These are phyloP conservation scores for Trametes sp. DNA, from an alignment of 1,284 basidiomycete species.

Conservation along the genomic window DNA sequence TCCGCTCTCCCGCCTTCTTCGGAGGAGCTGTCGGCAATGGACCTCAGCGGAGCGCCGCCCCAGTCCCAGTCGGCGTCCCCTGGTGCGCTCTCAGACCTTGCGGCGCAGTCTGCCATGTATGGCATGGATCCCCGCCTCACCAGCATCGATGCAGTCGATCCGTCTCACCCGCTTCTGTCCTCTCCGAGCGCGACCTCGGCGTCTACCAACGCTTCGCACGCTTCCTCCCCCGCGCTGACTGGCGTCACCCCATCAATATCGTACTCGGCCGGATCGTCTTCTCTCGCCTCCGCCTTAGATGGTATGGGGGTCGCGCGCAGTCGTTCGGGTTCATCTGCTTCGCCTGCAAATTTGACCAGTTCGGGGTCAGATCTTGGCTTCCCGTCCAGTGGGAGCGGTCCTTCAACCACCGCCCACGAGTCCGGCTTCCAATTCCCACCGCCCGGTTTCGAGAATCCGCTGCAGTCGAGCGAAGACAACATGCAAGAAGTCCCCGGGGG, in stretches of 20 bases:
- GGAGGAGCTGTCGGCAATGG: slow-evolving; percentile 49
- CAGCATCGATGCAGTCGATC: slow-evolving; percentile 39
- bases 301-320: slow-evolving; percentile 41
- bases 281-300: slow-evolving; percentile 47
- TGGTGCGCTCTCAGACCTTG: slow-evolving; percentile 50
- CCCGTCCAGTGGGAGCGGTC: slow-evolving; percentile 41
- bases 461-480: slow-evolving; percentile 33
- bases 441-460: slow-evolving; percentile 36
- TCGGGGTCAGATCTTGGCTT: slow-evolving; percentile 43
- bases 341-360: slow-evolving; percentile 41
- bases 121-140: slow-evolving; percentile 35
- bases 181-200: slow-evolving; percentile 51
- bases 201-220: slow-evolving; percentile 48
- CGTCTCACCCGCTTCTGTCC: slow-evolving; percentile 41
- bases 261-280: slow-evolving; percentile 43
- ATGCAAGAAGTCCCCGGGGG: slow-evolving; percentile 44
- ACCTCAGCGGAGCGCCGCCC: slow-evolving; percentile 39
- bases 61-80: slow-evolving; percentile 39
- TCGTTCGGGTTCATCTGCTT: slow-evolving; percentile 47
- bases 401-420: slow-evolving; percentile 41
- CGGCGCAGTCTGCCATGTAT: slow-evolving; percentile 41
- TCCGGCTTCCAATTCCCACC: slow-evolving; percentile 41
- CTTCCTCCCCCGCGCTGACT: slow-evolving; percentile 51
- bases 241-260: slow-evolving; percentile 38
- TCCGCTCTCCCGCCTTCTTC: slow-evolving; percentile 42